Base-by-base conservation (phyloP, 768 basidiomycete genomes). In the Mycena vulgaris region DNA sequence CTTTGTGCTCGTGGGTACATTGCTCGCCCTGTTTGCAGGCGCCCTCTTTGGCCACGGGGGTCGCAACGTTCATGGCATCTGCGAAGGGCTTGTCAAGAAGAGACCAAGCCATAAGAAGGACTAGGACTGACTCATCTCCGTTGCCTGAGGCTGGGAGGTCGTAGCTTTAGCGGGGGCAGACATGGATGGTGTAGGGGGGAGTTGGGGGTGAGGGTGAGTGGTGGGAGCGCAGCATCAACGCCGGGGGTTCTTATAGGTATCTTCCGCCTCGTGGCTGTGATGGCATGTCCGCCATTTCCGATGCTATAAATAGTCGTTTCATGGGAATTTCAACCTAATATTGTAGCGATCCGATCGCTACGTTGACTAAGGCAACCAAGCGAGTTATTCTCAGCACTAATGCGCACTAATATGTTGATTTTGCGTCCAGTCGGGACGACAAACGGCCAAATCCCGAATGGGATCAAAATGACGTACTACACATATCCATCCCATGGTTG, bases 81-180 rank as follows among this genome's bases (percentile, higher is more conserved):
- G 60, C 48, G 7, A 37, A 66, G 7, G 9, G 5, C 8, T 14
- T 25, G 28, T 56, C 16, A 62, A n/a, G 19, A 7, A 35, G 25
- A 11, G 28, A 28, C 4, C 31, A 25, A 66, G 25, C 55, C 17
- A 9, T 30, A 23, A 17, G 37, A 28, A 57, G 16, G n/a, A 30
- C 17, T 7, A 9, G 13, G 2, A 86, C 90, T 51, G 71, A 91
- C 92, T 88, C 92, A 92, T 92, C 78, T 88, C 82, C 35, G 87
- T 81, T 42, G 86, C 89, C 76, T 87, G 85, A 27, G 91, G 91
- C 81, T 93, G 91, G 75, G 82, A 78, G 28, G 82, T 78, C 53
- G 85, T 87, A 3, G 82, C 69, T 70, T 80, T 80, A 16, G 80
- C 69, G n/a, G 81, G 72, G 49, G 78, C 72, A 63, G 75, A 73